Evolutionary conservation across 139 green algal genomes (phyloP), one percentile per base, ranked within the genome.

Genomic region (Chlamydomonas schloesseri): DNA sequence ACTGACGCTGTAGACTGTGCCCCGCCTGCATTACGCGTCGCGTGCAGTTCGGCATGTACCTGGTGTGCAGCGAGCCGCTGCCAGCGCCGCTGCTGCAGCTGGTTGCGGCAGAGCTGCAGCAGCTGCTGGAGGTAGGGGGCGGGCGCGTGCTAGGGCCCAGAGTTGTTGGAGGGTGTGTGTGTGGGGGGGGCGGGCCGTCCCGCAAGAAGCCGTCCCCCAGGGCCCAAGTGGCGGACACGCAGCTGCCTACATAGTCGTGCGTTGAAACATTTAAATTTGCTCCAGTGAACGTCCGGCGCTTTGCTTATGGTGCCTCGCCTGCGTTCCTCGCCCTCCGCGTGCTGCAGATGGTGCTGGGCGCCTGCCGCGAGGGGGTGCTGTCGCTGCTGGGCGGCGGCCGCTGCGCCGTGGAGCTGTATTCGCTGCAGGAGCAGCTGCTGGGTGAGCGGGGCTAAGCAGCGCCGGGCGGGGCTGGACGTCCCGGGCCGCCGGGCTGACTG

Each of bases 71-170:
- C 13, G 78, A 84, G 34, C 58, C 69, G n/a, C 64, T 84, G 78
- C 78, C 78, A 29, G 33, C 17, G 46, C 29, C 33, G 46, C 26
- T 84, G 28, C 42, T 84, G 64, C 14, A 57, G 46, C n/a, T 23
- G 42, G 31, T 84, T 21, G 78, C 78, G 33, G 29, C 28, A 42
- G 78, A 84, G 64, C 29, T 74, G 42, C 36, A 74, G 64, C n/a
- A 53, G 78, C 78, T 84, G 42, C 78, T 84, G 78, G 37, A n/a
- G 78, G 78, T 84, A 64, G 65, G 78, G 14, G 5, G 26, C 29
- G 14, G 64, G 29, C 5, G 18, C 23, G 28, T 17, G 23, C 28
- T 6, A 2, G 18, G 24, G 28, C 24, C 17, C 8, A 8, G 57
- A 15, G 57, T 26, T 24, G 57, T 29, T 65, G 11, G 9, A 4